Base-by-base conservation (phyloP, 176 grass and related monocot species). In the Juncus effusus region DNA sequence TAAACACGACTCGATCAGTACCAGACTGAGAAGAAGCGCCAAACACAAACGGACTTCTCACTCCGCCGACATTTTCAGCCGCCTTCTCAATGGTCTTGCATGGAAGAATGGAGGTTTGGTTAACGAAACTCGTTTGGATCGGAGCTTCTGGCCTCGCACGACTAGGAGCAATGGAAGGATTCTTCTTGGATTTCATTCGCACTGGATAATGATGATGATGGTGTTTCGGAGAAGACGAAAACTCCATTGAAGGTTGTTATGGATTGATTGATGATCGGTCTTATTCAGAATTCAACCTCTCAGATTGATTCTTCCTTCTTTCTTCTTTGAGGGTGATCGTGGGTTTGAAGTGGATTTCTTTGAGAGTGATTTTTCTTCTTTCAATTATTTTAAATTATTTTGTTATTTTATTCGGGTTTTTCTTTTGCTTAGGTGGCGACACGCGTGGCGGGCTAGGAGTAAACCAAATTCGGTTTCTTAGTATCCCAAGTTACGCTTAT, bases 281-380 rank as follows among this genome's bases (percentile, higher is more conserved):
- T 28, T 28, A 28, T 28, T 28, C 19, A 28, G 19, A 28, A 28
- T 28, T 28, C 19, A 28, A 47, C 6, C 2, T 47, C 44, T 9
- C 44, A 47, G 44, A 6, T 47, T 47, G 19, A 47, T 9, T 9
- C 0, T 47, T 47, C 9, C 44, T 47, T 47, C 44, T 47, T 9
- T 28, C 19, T 28, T 28, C 19, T 28, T 28, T 28, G 19, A 28
- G 19, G 51, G 40, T 51, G 42, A 52, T 67, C 64, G 59, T 42
- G 59, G 42, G 10, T 64, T 64, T 62, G 19, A 13, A 52, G 10
- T 56, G 42, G 72, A 8, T 75, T 64, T 42, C 28, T n/a, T 64
- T 35, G 38, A 5, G 59, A 49, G 39, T 42, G 62, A 5, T 37
- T 51, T 5, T 12, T 62, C 38, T 9, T 47, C 44, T 47, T 47